Evolutionary conservation across 257 asterid species (phyloP).

Genomic region (Paraleonurus japonicus): DNA sequence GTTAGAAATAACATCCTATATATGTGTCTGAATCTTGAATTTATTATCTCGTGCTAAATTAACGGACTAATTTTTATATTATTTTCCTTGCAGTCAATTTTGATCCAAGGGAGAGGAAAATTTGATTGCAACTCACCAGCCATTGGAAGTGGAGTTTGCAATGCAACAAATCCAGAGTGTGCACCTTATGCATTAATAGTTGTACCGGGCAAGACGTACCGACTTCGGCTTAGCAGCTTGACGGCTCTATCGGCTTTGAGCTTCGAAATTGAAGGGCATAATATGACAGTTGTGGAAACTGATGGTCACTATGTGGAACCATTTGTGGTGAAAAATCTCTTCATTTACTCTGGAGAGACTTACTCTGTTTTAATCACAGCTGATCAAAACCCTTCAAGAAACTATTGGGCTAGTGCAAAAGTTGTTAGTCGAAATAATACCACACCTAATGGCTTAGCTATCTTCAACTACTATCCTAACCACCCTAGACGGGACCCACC

Average conservation of each 20-base stretch:
- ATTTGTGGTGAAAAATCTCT: conserved; percentile 65
- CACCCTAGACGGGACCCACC: conserved; percentile 57
- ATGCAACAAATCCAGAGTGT: conserved; percentile 70
- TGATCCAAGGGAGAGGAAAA: conserved; percentile 85
- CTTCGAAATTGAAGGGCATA: conserved; percentile 86
- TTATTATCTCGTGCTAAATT: no score
- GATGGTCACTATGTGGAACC: conserved; percentile 93
- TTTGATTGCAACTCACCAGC: conserved; percentile 61
- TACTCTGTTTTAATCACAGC: conserved; percentile 75
- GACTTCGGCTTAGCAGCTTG: conserved; percentile 82
- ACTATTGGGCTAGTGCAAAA: conserved; percentile 66
- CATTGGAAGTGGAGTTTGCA: conserved; percentile 40
- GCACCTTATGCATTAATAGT: conserved; percentile 55
- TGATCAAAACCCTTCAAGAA: conserved; percentile 67
- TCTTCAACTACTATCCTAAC: conserved; percentile 74
- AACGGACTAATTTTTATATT: background rate
- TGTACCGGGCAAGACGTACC: conserved; percentile 72
- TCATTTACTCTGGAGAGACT: conserved; percentile 83
- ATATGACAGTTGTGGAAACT: conserved; percentile 87
- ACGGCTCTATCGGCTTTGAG: conserved; percentile 80
- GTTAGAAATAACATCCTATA: no score
- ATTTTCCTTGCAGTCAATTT: conserved; percentile 49
- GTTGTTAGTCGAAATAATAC: conserved; percentile 52
- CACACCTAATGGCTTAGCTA: conserved; percentile 66
- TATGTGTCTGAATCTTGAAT: no score